Evolutionary conservation across 805 yeast species (phyloP).

Genomic region (Pichia deserticola): DNA sequence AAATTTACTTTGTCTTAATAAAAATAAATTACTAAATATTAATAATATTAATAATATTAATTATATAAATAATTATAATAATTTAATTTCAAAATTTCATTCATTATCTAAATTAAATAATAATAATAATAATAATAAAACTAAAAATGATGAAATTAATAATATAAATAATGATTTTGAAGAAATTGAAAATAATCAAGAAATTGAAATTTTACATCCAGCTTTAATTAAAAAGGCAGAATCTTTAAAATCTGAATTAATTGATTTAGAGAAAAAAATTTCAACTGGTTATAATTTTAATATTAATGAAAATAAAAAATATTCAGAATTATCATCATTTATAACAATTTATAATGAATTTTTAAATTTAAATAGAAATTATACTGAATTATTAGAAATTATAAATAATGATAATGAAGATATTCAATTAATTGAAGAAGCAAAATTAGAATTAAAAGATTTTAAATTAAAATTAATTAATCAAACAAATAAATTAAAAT

Average conservation of each 20-base stretch:
- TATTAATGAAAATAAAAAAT: slow-evolving; percentile 40
- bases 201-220: slow-evolving; percentile 34
- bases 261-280: slow-evolving; percentile 33
- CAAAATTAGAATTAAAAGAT: slow-evolving; percentile 46
- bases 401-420: slow-evolving; percentile 35
- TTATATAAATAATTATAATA: no score
- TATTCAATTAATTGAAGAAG: slow-evolving; percentile 46
- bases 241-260: slow-evolving; percentile 33
- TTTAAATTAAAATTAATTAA: slow-evolving; percentile 37
- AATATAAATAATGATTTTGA: not conserved
- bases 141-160: not conserved
- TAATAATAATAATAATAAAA: no score
- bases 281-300: slow-evolving; percentile 37
- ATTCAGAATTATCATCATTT: slow-evolving; percentile 38
- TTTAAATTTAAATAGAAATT: slow-evolving; percentile 24
- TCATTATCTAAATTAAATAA: no score
- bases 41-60: no score
- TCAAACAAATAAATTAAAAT: slow-evolving; percentile 41
- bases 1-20: no score
- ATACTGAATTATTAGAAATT: slow-evolving; percentile 26
- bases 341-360: slow-evolving; percentile 37
- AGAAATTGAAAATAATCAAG: not conserved
- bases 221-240: slow-evolving; percentile 42
- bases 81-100: no score
- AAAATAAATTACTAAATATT: no score